Conservation (phyloP, 768 basidiomycete species). For the Candolleomyces aberdarensis region DNA sequence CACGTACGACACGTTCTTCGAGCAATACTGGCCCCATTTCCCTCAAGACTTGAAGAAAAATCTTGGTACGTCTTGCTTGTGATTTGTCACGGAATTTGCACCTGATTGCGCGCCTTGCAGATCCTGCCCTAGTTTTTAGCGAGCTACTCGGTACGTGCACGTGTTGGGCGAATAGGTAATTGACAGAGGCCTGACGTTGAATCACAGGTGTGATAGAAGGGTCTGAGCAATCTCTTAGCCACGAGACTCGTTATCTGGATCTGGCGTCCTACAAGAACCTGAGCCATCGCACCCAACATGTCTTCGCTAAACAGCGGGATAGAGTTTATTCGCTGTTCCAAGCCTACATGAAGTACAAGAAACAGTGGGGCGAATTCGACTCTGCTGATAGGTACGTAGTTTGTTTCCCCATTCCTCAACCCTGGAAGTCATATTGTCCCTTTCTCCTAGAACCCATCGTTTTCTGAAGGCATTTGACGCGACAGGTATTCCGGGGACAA, state of each 20-base stretch:
- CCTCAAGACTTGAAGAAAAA: constrained; percentile 45
- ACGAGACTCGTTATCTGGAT: constrained; percentile 35
- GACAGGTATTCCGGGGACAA: constrained; percentile 32
- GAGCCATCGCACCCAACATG: constrained; percentile 46
- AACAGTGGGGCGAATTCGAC: constrained; percentile 39
- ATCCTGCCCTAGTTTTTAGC: constrained; percentile 56
- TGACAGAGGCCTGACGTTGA: neutral
- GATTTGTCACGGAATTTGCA: neutral
- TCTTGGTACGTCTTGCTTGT: constrained; percentile 35
- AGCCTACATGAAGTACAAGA: constrained; percentile 43
- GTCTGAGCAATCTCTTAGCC: constrained; percentile 45
- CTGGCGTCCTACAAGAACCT: constrained; percentile 39
- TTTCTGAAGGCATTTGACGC: constrained; percentile 34
- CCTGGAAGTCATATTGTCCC: neutral
- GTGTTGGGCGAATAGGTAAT: neutral
- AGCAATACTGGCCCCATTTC: constrained; percentile 56
- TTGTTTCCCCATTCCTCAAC: neutral
- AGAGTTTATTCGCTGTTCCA: constrained; percentile 50
- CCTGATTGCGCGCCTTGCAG: constrained; percentile 25
- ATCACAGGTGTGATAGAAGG: constrained; percentile 56
- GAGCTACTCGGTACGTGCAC: constrained; percentile 50
- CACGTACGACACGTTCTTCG: constrained; percentile 43
- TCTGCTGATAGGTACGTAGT: constrained; percentile 49
- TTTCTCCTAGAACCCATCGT: constrained; percentile 39
- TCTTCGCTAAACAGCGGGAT: constrained; percentile 45